Conservation (phyloP, 2,329 filamentous ascomycete genomes). For the Botryotinia calthae region DNA sequence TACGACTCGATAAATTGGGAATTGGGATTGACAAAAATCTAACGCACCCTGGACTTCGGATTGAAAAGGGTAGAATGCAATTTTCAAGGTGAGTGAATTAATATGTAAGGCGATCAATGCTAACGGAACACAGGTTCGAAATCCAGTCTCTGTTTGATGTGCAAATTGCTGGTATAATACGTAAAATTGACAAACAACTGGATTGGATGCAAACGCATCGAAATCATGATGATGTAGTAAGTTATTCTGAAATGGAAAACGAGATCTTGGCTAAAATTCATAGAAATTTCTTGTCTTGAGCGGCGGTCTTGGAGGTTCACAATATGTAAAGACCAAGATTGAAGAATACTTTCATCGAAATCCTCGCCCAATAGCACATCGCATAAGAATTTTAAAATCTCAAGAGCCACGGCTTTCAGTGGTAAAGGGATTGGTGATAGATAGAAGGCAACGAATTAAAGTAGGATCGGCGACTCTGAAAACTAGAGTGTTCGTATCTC, state of each 20-base stretch:
- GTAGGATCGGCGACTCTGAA: conserved; percentile 45
- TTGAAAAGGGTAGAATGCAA: conserved; percentile 1
- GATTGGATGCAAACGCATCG: conserved; percentile 26
- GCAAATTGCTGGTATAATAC: conserved; percentile 14
- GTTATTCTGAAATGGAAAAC: neutral
- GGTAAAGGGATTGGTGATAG: conserved; percentile 51
- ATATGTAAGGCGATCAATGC: neutral
- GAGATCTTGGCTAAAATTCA: neutral
- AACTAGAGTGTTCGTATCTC: conserved; percentile 36
- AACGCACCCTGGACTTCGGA: neutral
- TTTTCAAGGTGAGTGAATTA: neutral
- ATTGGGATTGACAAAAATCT: conserved; percentile 1
- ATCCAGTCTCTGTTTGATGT: conserved; percentile 9
- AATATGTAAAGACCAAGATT: conserved; percentile 46
- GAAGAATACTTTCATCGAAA: conserved; percentile 40
- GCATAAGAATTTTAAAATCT: conserved; percentile 44
- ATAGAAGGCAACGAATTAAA: conserved; percentile 49
- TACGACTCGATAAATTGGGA: conserved; percentile 37
- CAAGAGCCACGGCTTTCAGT: conserved; percentile 55
- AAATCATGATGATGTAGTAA: conserved; percentile 19
- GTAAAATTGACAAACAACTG: conserved; percentile 42
- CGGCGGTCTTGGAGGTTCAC: conserved; percentile 47
- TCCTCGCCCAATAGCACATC: conserved; percentile 41
- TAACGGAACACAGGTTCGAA: neutral
- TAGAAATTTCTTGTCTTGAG: conserved; percentile 47